A percentile compares a stretch with the other conserved stretches of the same genome.
phyloP scores from a whole-genome alignment of 495 filamentous ascomycete species.

The Pseudotulostoma volvatum region DNA sequence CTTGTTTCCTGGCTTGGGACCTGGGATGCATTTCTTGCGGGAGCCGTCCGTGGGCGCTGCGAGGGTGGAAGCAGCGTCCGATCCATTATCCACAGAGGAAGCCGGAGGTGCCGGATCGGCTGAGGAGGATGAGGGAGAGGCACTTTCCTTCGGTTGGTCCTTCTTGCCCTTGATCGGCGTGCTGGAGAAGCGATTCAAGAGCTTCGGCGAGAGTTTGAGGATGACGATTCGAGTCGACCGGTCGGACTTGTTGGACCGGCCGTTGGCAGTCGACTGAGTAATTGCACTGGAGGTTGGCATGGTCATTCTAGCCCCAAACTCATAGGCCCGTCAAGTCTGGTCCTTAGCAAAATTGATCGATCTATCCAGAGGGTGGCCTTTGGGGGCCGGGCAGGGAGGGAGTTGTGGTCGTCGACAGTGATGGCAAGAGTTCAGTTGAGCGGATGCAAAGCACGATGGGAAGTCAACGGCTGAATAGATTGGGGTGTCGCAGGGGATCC shows the following conservation, averaged over 20 bases:
- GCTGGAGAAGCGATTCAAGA: constrained; percentile 30
- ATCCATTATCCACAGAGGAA: constrained; percentile 34
- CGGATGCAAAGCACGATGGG: no score
- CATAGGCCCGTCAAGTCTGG: not conserved
- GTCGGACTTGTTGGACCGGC: constrained; percentile 18
- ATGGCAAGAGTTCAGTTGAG: no score
- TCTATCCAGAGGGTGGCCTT: not conserved
- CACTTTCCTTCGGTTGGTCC: constrained; percentile 23
- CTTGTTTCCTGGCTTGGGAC: constrained; percentile 41
- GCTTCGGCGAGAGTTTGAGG: constrained; percentile 34
- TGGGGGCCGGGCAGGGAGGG: not conserved
- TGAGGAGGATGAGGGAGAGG: constrained; percentile 31
- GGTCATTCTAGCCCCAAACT: not conserved
- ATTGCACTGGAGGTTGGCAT: constrained; percentile 19
- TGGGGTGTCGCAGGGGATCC: not conserved
- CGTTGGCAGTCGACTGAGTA: constrained; percentile 11
- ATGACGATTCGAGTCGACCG: constrained; percentile 32
- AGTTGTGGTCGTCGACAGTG: no score
- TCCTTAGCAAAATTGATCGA: not conserved
- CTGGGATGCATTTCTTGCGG: constrained; percentile 38
- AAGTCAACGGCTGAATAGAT: not conserved
- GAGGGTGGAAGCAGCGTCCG: constrained; percentile 37
- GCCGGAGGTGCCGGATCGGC: constrained; percentile 35
- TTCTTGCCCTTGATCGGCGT: constrained; percentile 13
- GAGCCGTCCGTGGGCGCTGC: constrained; percentile 36